phyloP scores from a whole-genome alignment of 164 flowering plant genomes.

The Sedum album region DNA sequence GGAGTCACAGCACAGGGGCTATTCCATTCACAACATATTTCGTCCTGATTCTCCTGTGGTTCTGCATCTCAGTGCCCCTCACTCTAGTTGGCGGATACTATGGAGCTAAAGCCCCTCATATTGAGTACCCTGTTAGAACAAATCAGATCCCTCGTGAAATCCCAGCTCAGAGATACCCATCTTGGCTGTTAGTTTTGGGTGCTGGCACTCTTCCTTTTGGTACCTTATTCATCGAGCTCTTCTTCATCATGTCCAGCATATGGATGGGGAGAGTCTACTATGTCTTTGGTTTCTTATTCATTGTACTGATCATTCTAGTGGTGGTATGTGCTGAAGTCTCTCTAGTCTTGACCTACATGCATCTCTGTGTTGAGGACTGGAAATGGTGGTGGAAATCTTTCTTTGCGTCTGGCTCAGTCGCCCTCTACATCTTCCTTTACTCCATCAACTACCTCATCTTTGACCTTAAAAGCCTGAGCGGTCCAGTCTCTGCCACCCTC shows the following conservation, averaged over 20 bases:
- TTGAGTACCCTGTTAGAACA: conserved; percentile 9
- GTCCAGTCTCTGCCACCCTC: conserved; percentile 8
- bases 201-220: conserved; percentile 8
- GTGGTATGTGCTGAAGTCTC: conserved; percentile 10
- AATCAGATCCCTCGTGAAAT: conserved; percentile 11
- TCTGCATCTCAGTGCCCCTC: conserved; percentile 9
- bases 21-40: conserved; percentile 65
- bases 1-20: conserved; percentile 82
- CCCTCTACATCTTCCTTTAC: conserved; percentile 8
- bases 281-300: conserved; percentile 6
- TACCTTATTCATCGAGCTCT: conserved; percentile 8
- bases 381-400: conserved; percentile 10
- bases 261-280: conserved; percentile 10
- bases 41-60: conserved; percentile 15
- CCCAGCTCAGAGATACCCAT: conserved; percentile 9
- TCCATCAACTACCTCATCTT: conserved; percentile 8
- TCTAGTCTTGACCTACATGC: conserved; percentile 6
- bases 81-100: conserved; percentile 5
- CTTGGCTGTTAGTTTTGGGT: conserved; percentile 8
- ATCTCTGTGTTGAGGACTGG: conserved; percentile 7
- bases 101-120: conserved; percentile 7
- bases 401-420: conserved; percentile 10
- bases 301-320: conserved; percentile 3
- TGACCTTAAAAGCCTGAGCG: conserved; percentile 7
- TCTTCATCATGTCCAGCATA: conserved; percentile 9